phyloP scores from a whole-genome alignment of 179 eudicot genomes.

The Silene coronaria region DNA sequence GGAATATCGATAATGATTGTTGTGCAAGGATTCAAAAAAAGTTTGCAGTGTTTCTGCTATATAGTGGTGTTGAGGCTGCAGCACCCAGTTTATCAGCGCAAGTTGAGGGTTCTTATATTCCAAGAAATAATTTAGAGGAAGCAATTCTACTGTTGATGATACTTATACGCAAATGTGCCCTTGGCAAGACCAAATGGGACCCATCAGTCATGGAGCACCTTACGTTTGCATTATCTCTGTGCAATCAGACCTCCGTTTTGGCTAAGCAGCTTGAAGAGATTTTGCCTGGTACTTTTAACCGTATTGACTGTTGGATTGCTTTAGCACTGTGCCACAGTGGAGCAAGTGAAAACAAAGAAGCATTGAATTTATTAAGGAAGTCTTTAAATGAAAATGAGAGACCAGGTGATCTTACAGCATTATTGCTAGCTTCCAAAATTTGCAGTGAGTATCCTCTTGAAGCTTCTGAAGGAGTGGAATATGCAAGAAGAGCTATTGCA shows the following conservation, averaged over 20 bases:
- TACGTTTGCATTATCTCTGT: slow-evolving; percentile 44
- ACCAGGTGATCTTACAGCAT: slow-evolving; percentile 36
- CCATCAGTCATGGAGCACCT: slow-evolving; percentile 50
- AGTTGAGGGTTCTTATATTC: slow-evolving; percentile 44
- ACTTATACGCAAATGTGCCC: slow-evolving; percentile 33
- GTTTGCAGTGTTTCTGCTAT: slow-evolving; percentile 42
- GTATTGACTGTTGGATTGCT: slow-evolving; percentile 43
- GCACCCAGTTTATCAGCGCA: slow-evolving; percentile 44
- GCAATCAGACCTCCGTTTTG: slow-evolving; percentile 39
- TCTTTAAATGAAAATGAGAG: slow-evolving; percentile 42
- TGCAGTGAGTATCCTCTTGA: slow-evolving; percentile 36
- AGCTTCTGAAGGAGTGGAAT: slow-evolving; percentile 41
- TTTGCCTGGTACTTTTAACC: slow-evolving; percentile 39
- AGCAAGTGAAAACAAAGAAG: slow-evolving; percentile 34
- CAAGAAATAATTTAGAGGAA: slow-evolving; percentile 47
- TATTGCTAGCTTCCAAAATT: slow-evolving; percentile 40
- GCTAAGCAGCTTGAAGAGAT: slow-evolving; percentile 48
- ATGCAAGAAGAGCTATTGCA: slow-evolving; percentile 37
- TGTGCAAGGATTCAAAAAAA: slow-evolving; percentile 45
- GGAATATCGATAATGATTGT: slow-evolving; percentile 45
- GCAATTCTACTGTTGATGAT: slow-evolving; percentile 41
- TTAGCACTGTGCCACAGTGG: slow-evolving; percentile 44
- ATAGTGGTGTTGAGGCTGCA: slow-evolving; percentile 49
- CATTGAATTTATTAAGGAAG: slow-evolving; percentile 40
- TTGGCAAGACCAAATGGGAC: slow-evolving; percentile 44